These are phyloP conservation scores for Bipolaris cookei DNA, from an alignment of 2,329 filamentous ascomycete genomes.

Conservation along the genomic window DNA sequence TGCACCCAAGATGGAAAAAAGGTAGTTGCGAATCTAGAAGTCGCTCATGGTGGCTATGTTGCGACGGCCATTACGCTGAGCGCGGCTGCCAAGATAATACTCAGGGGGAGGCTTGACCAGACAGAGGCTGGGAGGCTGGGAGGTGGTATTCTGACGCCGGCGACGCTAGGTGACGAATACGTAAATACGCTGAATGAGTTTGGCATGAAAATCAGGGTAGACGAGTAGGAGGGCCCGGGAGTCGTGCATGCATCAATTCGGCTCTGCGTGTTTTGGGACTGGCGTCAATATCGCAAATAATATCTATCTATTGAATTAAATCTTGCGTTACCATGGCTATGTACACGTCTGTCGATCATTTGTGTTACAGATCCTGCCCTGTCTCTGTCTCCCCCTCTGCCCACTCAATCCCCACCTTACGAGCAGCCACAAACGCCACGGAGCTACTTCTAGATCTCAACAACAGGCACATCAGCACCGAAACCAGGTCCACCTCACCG, in stretches of 20 bases:
- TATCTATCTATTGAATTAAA: too few relatives aligned
- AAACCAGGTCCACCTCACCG: too few relatives aligned
- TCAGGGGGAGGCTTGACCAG: conserved; percentile 62
- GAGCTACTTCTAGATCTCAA: too few relatives aligned
- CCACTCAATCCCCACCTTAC: too few relatives aligned
- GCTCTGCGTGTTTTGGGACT: not conserved
- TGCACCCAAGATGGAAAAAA: conserved; percentile 59
- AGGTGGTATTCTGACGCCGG: conserved; percentile 75
- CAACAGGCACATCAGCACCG: too few relatives aligned
- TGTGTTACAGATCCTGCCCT: too few relatives aligned
- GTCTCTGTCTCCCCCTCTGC: too few relatives aligned
- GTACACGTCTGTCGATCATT: too few relatives aligned
- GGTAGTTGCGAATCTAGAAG: conserved; percentile 63
- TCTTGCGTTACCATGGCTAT: too few relatives aligned
- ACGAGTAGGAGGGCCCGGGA: conserved; percentile 13
- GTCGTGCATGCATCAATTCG: not conserved
- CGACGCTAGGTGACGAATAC: conserved; percentile 71
- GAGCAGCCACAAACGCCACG: too few relatives aligned
- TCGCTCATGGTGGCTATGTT: conserved; percentile 68
- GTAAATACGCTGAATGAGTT: conserved; percentile 66
- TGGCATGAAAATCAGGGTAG: conserved; percentile 63
- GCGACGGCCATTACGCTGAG: conserved; percentile 69
- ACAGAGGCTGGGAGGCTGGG: conserved; percentile 60
- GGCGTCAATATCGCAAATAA: too few relatives aligned
- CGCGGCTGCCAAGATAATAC: conserved; percentile 69